A percentile compares a stretch with the other conserved stretches of the same genome.
Evolutionary conservation across 2,329 filamentous ascomycete species (phyloP).

Genomic region (Nigrospora osmanthi): DNA sequence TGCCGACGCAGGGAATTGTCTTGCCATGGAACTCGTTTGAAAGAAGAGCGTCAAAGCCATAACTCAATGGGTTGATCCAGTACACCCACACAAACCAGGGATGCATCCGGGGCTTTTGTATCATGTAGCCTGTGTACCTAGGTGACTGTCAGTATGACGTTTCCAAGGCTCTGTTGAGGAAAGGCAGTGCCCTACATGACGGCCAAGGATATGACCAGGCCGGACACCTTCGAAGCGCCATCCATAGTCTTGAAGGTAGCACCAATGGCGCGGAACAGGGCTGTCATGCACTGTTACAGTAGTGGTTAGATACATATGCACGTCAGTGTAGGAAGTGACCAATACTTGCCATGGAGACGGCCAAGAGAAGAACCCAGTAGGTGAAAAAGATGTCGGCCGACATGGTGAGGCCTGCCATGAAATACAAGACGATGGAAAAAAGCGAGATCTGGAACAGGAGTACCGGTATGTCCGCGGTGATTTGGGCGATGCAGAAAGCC

Average conservation of each 20-base stretch:
- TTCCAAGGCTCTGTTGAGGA: not conserved
- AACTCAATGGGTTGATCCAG: conserved; percentile 57
- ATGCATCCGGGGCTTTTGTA: conserved; percentile 50
- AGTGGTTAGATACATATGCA: not conserved
- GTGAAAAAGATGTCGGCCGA: not conserved
- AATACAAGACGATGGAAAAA: conserved; percentile 56
- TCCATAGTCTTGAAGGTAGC: conserved; percentile 40
- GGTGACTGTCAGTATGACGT: conserved; percentile 16
- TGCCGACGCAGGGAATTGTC: conserved; percentile 36
- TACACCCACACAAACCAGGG: conserved; percentile 66
- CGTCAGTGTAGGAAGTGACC: no score
- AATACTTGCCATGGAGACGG: not conserved
- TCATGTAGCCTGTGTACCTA: conserved; percentile 57
- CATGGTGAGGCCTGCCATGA: conserved; percentile 35
- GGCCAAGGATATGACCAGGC: conserved; percentile 49
- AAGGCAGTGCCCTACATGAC: conserved; percentile 44
- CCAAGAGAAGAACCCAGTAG: not conserved
- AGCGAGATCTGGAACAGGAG: conserved; percentile 49
- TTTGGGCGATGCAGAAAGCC: conserved; percentile 37
- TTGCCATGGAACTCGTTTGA: conserved; percentile 46
- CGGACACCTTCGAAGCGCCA: conserved; percentile 27
- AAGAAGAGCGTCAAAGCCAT: conserved; percentile 55
- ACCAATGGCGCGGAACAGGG: conserved; percentile 41
- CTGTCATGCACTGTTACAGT: conserved; percentile 5
- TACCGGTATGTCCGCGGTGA: conserved; percentile 38